Evolutionary conservation across 2,329 filamentous ascomycete species (phyloP).

Genomic region (Talaromyces albobiverticillius): DNA sequence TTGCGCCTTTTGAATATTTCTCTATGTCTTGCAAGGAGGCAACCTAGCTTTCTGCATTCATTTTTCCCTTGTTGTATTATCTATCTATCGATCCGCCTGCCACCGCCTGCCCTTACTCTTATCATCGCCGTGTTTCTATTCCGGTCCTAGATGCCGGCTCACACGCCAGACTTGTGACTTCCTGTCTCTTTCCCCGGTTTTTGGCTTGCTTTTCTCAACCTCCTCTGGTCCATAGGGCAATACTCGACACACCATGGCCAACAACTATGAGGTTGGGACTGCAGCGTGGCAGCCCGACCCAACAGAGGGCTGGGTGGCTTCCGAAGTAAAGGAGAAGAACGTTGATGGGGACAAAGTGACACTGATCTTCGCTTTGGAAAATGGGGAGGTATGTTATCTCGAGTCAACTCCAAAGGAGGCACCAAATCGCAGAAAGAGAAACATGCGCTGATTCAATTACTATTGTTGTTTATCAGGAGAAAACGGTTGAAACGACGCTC

Average conservation of each 20-base stretch:
- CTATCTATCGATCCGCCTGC: constrained; percentile 12
- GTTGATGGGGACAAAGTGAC: constrained; percentile 81
- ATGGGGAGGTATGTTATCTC: constrained; percentile 70
- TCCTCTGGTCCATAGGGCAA: constrained; percentile 2
- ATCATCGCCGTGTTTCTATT: constrained; percentile 12
- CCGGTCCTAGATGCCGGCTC: constrained; percentile 28
- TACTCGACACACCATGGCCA: constrained; percentile 63
- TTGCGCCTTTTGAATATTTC: neutral
- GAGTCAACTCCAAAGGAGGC: neutral
- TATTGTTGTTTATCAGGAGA: constrained; percentile 56
- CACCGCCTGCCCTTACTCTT: neutral
- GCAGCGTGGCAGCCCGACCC: constrained; percentile 97
- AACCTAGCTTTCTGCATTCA: constrained; percentile 12
- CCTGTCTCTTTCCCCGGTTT: constrained; percentile 10
- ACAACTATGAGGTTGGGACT: constrained; percentile 93
- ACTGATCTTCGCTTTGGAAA: constrained; percentile 84
- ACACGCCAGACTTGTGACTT: constrained; percentile 12
- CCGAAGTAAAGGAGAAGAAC: constrained; percentile 84
- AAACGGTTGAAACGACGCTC: constrained; percentile 72
- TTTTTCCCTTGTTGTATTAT: constrained; percentile 12
- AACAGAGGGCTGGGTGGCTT: constrained; percentile 95
- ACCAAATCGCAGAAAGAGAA: neutral
- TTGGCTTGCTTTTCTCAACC: constrained; percentile 21
- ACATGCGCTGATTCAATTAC: constrained; percentile 17
- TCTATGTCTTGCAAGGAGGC: constrained; percentile 7